These are phyloP conservation scores for Cryphonectria japonica DNA, from an alignment of 2,329 filamentous ascomycete genomes.

Conservation along the genomic window DNA sequence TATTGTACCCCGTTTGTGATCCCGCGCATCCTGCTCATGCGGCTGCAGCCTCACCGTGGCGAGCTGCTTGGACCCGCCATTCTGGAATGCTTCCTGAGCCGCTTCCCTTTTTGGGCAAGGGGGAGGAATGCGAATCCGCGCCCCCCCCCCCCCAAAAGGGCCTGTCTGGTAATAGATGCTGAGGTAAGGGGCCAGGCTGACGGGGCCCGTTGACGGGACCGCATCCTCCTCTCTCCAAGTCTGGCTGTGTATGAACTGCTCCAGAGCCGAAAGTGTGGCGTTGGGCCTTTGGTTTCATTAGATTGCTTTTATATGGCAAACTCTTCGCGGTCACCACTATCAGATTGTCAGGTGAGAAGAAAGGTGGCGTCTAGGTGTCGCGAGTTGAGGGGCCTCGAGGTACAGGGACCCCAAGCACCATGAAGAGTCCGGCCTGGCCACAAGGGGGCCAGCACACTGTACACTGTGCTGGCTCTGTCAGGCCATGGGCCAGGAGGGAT, in stretches of 20 bases:
- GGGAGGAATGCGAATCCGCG: not conserved
- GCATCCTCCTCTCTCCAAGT: not conserved
- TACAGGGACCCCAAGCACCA: not conserved
- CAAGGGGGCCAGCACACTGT: not conserved
- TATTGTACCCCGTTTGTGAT: not conserved
- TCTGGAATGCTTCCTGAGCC: not conserved
- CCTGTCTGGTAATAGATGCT: not conserved
- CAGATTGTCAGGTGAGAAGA: not conserved
- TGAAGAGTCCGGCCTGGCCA: not conserved
- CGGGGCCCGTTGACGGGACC: not conserved
- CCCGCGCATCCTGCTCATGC: not conserved
- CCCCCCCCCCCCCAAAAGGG: not conserved
- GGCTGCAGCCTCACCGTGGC: constrained; percentile 1
- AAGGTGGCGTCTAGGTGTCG: not conserved
- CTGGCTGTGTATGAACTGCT: not conserved
- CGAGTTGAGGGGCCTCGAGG: not conserved
- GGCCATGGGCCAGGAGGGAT: not conserved
- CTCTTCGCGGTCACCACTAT: not conserved
- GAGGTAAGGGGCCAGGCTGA: constrained; percentile 4
- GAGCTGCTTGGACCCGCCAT: not conserved
- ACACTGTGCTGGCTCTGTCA: not conserved
- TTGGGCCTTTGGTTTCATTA: not conserved
- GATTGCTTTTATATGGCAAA: not conserved
- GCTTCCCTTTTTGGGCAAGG: not conserved
- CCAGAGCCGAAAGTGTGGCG: not conserved